Base-by-base conservation (phyloP, 495 filamentous ascomycete species). In the Penicillium silybi region DNA sequence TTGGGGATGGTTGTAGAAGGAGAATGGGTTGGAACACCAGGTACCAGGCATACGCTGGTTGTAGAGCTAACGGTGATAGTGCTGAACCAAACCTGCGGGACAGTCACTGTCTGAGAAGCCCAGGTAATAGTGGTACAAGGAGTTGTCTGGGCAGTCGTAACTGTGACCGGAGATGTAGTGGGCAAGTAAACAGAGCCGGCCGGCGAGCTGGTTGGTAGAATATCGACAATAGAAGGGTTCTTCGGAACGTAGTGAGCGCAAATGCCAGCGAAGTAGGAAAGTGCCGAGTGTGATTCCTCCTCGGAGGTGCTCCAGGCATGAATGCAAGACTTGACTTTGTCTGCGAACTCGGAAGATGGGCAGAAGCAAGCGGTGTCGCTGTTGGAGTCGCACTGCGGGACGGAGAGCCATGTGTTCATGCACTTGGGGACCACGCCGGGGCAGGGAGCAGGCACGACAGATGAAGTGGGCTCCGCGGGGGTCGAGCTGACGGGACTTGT, bases 251-350 rank as follows among this genome's bases (percentile, higher is more conserved):
- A 85, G 32, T 79, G 68, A 25, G 88, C 89, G 70, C 92, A 97
- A 69, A 97, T 88, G 62, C 92, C 92, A 60, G 89, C 83, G 73
- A 97, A 86, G 81, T 88, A 96, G 49, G 82, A 78, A 43, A 93
- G 77, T 34, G 88, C 89, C 51, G 80, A 73, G 32, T 83, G 72
- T 51, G 88, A 73, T 60, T 90, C 79, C 15, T 72, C 58, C 44
- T 85, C 69, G 20, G 81, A 80, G 53, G 73, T 75, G 54, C 86
- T 84, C 80, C 90, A 86, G 52, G 92, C 78, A 49, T 82, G 81
- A 48, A 97, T 76, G 72, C 92, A 97, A 46, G 80, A 77, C 60
- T 85, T 87, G 62, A 96, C 83, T 65, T 87, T 87, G 63, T 79
- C 78, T 54, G 89, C 87, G 69, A 95, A 92, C 48, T 78, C 66